Evolutionary conservation across 2,329 filamentous ascomycete genomes (phyloP).

Genomic region (Aspergillus eucalypticola): DNA sequence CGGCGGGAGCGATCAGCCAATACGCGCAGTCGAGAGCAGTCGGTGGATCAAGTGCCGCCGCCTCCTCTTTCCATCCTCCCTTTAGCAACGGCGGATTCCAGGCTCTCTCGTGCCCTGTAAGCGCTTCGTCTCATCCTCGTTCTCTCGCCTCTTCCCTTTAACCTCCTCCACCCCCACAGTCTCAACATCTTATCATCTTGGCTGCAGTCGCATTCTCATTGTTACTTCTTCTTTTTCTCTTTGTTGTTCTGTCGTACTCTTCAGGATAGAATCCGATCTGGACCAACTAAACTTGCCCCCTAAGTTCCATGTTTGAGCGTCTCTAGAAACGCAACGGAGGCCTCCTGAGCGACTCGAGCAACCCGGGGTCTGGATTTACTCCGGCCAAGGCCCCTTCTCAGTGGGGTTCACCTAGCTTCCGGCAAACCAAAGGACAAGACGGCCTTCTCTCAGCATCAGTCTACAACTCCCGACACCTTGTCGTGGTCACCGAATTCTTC

Average conservation of each 20-base stretch:
- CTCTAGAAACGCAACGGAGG: slow-evolving; percentile 11
- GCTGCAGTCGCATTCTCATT: neutral
- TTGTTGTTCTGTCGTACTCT: neutral
- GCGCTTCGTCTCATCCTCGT: slow-evolving; percentile 17
- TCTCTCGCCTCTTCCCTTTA: slow-evolving; percentile 18
- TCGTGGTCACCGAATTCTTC: slow-evolving; percentile 30
- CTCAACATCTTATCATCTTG: neutral
- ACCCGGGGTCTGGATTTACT: slow-evolving; percentile 18
- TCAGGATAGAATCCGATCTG: neutral
- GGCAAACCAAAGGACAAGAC: neutral
- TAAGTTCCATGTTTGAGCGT: slow-evolving; percentile 7
- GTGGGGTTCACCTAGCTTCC: slow-evolving; percentile 2
- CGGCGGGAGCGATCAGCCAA: neutral
- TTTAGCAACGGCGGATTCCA: neutral
- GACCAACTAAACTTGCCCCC: neutral
- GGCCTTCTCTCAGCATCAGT: slow-evolving; percentile 1
- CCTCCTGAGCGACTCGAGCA: slow-evolving; percentile 21
- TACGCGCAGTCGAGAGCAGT: neutral
- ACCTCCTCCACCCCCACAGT: slow-evolving; percentile 9
- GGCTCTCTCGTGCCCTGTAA: slow-evolving; percentile 14
- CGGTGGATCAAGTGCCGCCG: neutral
- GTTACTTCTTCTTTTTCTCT: neutral
- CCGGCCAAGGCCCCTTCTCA: slow-evolving; percentile 13
- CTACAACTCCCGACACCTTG: slow-evolving; percentile 32
- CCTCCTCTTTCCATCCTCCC: neutral